Percentiles rank a stretch among this genome's conserved stretches.
Conservation (phyloP, 2,329 filamentous ascomycete species). For the Rhynchosporium agropyri region DNA sequence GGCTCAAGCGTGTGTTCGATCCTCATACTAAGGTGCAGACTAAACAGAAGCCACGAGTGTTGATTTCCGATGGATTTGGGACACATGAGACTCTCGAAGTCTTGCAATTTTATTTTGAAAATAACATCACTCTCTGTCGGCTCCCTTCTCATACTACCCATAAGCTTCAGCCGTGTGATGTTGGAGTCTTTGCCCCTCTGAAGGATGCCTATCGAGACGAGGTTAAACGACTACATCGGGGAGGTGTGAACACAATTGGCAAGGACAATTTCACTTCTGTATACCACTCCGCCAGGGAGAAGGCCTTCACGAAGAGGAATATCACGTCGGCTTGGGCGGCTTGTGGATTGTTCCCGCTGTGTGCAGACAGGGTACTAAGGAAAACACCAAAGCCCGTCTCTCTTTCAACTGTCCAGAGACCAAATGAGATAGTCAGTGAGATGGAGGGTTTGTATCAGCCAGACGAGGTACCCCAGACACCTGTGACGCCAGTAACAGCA, state of each 20-base stretch:
- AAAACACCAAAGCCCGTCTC: conserved; percentile 17
- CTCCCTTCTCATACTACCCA: conserved; percentile 34
- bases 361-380: conserved; percentile 26
- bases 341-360: conserved; percentile 25
- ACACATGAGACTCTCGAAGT: conserved; percentile 44
- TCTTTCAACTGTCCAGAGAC: conserved; percentile 17
- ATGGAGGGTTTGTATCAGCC: conserved; percentile 15
- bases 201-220: conserved; percentile 35
- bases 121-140: conserved; percentile 36
- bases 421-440: conserved; percentile 6
- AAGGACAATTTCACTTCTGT: conserved; percentile 34
- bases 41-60: conserved; percentile 40
- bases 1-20: conserved; percentile 44
- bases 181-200: conserved; percentile 34
- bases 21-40: conserved; percentile 41
- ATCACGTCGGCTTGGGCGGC: conserved; percentile 38
- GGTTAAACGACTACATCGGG: conserved; percentile 32
- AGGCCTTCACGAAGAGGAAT: conserved; percentile 36
- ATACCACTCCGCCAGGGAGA: conserved; percentile 30
- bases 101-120: conserved; percentile 37
- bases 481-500: conserved; percentile 25
- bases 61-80: conserved; percentile 44
- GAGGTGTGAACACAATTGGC: conserved; percentile 34
- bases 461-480: conserved; percentile 27
- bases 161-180: conserved; percentile 38